Conservation (phyloP, 495 filamentous ascomycete genomes). For the Penicillium arizonense region DNA sequence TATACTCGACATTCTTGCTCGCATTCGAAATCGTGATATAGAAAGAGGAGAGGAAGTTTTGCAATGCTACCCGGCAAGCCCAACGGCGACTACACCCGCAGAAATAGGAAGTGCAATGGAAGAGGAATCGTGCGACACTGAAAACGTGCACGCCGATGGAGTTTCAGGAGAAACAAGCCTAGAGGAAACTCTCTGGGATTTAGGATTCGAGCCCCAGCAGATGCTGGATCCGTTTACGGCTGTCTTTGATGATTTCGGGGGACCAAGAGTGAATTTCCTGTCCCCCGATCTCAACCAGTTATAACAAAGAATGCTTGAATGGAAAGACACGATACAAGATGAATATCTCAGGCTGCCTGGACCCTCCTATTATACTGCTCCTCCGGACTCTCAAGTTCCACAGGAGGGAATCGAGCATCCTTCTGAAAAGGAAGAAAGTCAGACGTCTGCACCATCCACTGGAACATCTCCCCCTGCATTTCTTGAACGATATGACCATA, state of each 20-base stretch:
- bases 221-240: too few species aligned
- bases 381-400: conserved; percentile 17
- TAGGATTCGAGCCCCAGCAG: too few species aligned
- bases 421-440: conserved; percentile 20
- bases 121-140: neutral
- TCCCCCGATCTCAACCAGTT: neutral
- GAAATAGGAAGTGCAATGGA: neutral
- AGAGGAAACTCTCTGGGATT: too few species aligned
- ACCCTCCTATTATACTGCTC: conserved; percentile 1
- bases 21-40: neutral
- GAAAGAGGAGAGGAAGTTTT: neutral
- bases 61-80: neutral
- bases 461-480: conserved; percentile 21
- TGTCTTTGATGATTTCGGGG: too few species aligned
- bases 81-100: neutral
- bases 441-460: conserved; percentile 16
- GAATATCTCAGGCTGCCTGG: neutral
- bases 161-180: too few species aligned
- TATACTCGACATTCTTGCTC: neutral
- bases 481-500: conserved; percentile 5
- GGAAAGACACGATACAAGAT: neutral
- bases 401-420: conserved; percentile 21
- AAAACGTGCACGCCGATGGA: too few species aligned
- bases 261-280: too few species aligned
- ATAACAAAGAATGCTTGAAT: neutral